Evolutionary conservation across 331 rosid genomes (phyloP), one percentile per base, ranked within the genome.

Genomic region (Quercus phellos): DNA sequence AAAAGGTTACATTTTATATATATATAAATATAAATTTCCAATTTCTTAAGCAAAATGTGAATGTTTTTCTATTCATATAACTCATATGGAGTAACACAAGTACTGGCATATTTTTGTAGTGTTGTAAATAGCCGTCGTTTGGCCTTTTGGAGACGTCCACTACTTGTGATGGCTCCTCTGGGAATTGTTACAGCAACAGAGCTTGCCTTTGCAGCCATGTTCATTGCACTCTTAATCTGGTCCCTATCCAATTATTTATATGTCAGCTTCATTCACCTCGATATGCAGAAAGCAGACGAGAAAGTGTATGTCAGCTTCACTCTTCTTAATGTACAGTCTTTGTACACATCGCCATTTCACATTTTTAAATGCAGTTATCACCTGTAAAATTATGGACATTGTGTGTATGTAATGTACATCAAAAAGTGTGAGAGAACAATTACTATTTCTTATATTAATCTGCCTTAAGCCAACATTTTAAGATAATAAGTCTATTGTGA

Each of bases 211-310:
- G 53, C 63, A 71, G 61, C 24, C 71, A 88, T 90, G 89, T 90
- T 90, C 78, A 59, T 56, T 30, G 83, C 85, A 11, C 90, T 92
- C 66, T 66, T 92, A 80, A 79, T 86, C 55, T 92, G 96, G 92
- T 87, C 97, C 66, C 89, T 90, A 34, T 74, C 80, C 54, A 92
- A 90, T 87, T 87, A 92, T 85, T 73, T 90, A 35, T 56, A 78
- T 34, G 75, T 69, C 82, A 88, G 93, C 87, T 92, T 88, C 63
- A 77, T 54, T 5, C 77, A 85, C 75, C 93, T 86, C 78, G 79
- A 83, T 64, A 78, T 78, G 86, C 72, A 83, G 71, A 73, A 46
- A 11, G 34, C 17, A 55, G 85, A 81, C 2, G 90, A 77, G 74
- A 86, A 82, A 87, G 75, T 82, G 90, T 84, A 84, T 51, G 56